Conservation (phyloP, 345 rosid genomes). For the Populus deltoides region DNA sequence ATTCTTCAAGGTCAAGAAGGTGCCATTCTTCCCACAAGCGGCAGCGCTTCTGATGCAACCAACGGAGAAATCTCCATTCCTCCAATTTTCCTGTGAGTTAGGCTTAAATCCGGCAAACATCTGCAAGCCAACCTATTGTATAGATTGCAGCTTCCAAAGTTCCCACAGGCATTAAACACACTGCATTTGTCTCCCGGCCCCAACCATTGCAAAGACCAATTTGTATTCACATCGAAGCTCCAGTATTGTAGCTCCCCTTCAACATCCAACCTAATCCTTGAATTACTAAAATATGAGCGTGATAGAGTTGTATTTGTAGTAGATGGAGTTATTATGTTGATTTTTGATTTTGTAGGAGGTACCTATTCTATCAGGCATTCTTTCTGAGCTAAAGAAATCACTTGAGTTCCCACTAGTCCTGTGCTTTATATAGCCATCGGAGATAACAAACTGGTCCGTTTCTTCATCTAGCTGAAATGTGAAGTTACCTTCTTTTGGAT, state of each 20-base stretch:
- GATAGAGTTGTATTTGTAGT: too few species aligned
- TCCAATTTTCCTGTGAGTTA: constrained; percentile 10
- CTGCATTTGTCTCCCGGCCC: constrained; percentile 38
- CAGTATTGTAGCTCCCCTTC: constrained; percentile 31
- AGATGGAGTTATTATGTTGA: too few species aligned
- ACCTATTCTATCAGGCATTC: too few species aligned
- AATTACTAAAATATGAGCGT: background rate
- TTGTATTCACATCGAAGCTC: background rate
- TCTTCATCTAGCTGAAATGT: constrained; percentile 36
- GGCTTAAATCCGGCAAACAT: constrained; percentile 49
- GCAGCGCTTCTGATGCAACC: constrained; percentile 27
- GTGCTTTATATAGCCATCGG: constrained; percentile 19
- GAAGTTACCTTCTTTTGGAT: constrained; percentile 57
- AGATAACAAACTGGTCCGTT: constrained; percentile 28
- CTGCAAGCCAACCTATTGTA: constrained; percentile 18
- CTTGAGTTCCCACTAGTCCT: constrained; percentile 46
- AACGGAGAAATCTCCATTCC: constrained; percentile 7
- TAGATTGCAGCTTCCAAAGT: constrained; percentile 32
- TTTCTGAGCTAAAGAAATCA: constrained; percentile 23
- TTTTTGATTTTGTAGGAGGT: too few species aligned
- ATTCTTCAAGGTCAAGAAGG: constrained; percentile 15
- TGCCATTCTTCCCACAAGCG: background rate
- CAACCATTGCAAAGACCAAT: constrained; percentile 26
- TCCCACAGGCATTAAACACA: constrained; percentile 28
- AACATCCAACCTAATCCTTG: constrained; percentile 31